Evolutionary conservation across 768 basidiomycete genomes (phyloP), one percentile per base, ranked within the genome.

Genomic region (Cytidiella melzeri): DNA sequence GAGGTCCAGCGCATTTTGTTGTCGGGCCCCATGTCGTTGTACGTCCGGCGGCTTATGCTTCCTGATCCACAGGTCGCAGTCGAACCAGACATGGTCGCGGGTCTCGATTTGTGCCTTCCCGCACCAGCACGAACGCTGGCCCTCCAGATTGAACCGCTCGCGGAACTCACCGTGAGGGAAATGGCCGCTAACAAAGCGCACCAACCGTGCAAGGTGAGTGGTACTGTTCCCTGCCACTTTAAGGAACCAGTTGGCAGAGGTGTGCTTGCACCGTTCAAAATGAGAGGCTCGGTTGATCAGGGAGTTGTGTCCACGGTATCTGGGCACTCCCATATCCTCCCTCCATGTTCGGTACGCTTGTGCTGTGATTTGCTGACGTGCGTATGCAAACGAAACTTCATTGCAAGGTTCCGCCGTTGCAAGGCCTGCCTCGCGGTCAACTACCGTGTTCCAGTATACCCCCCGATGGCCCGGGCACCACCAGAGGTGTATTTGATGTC

Each of bases 161-260:
- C 51, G 26, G 40, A 47, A 52, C 28, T 9, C 40, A 9, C 51
- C 51, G 41, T 52, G 45, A 4, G 45, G 51, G 40, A 52, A 52
- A 34, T 52, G 51, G 5, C 51, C 51, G 39, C 39, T 41, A 2
- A 36, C 20, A 23, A 52, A 52, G 3, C 40, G 51, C 2, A 38
- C 45, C 10, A 52, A 21, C n/a, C 45, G 45, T 2, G 51, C 51
- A 3, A 52, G 9, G 40, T 27, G 34, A 2, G 24, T 6, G 23
- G 12, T 20, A 39, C 11, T 9, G 4, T 27, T 13, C 27, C 45
- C 51, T 13, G 40, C 45, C 15, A 21, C 43, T 12, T 15, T 2
- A 23, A 45, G 27, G 26, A 45, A 51, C 50, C 50, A 51, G 43
- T 51, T 51, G 3, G 50, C 50, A 13, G 43, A 5, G 10, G 50